Evolutionary conservation across 805 yeast species (phyloP).

Genomic region (Yarrowia divulgata): DNA sequence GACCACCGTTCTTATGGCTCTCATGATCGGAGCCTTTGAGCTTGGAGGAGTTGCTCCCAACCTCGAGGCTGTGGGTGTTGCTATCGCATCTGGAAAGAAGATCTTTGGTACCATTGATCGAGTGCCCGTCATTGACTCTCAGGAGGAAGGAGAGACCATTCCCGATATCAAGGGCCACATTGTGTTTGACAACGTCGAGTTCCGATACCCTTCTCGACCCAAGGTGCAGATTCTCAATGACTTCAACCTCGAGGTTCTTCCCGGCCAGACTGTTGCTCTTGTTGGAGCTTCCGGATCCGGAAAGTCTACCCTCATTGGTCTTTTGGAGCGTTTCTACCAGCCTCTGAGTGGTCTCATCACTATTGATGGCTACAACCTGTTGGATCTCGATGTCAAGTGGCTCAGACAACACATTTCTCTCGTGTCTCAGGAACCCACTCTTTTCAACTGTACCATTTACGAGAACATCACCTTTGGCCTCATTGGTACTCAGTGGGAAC

Average conservation of each 20-base stretch:
- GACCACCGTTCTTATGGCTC: constrained; percentile 52
- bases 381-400: constrained; percentile 73
- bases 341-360: constrained; percentile 74
- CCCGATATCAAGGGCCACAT: constrained; percentile 65
- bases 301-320: constrained; percentile 84
- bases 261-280: constrained; percentile 90
- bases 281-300: constrained; percentile 98
- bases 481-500: constrained; percentile 66
- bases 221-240: constrained; percentile 82
- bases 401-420: constrained; percentile 80
- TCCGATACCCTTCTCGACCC: constrained; percentile 81
- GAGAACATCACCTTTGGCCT: constrained; percentile 91
- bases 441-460: constrained; percentile 84
- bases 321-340: constrained; percentile 89
- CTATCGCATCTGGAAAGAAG: constrained; percentile 53
- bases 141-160: constrained; percentile 46
- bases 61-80: constrained; percentile 51
- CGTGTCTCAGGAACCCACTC: constrained; percentile 95
- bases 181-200: constrained; percentile 79
- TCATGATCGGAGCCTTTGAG: constrained; percentile 55
- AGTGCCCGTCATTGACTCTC: constrained; percentile 52
- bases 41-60: constrained; percentile 55
- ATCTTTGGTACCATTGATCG: constrained; percentile 56
- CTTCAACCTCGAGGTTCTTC: constrained; percentile 78
- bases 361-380: constrained; percentile 84